These are phyloP conservation scores for Protomyces macrosporus DNA, from an alignment of 1,139 yeast genomes.

Conservation along the genomic window DNA sequence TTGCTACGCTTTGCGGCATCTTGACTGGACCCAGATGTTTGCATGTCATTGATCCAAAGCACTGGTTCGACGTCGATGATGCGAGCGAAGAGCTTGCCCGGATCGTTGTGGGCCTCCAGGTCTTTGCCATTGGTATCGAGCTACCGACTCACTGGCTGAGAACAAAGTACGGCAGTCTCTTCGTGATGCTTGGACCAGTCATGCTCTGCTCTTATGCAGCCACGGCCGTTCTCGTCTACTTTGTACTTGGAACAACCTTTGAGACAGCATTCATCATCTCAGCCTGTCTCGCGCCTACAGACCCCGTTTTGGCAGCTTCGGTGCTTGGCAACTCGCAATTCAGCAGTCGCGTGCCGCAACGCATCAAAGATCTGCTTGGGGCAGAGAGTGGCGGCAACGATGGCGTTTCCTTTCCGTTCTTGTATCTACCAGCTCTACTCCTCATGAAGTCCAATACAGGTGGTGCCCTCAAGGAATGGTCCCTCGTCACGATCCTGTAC, in stretches of 20 bases:
- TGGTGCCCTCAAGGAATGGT: conserved; percentile 14
- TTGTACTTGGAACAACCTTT: conserved; percentile 7
- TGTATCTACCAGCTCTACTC: conserved; percentile 10
- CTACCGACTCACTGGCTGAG: conserved; percentile 17
- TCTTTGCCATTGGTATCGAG: conserved; percentile 19
- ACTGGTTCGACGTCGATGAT: conserved; percentile 58
- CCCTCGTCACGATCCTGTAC: conserved; percentile 18
- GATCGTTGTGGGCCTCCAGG: conserved; percentile 19
- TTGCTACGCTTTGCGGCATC: conserved; percentile 19
- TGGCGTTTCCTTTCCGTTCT: conserved; percentile 22
- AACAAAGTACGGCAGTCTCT: conserved; percentile 8
- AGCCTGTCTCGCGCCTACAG: conserved; percentile 22
- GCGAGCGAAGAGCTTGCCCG: conserved; percentile 20
- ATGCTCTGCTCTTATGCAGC: conserved; percentile 12
- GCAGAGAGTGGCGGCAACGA: conserved; percentile 25
- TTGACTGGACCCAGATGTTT: conserved; percentile 12
- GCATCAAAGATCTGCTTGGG: conserved; percentile 8
- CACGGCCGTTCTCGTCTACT: conserved; percentile 13
- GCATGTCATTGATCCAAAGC: conserved; percentile 52
- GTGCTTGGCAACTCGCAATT: conserved; percentile 23
- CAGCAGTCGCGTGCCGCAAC: conserved; percentile 11
- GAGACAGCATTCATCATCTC: conserved; percentile 16
- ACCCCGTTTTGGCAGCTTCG: conserved; percentile 19
- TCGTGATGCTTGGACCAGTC: conserved; percentile 22
- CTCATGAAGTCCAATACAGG: conserved; percentile 14